phyloP scores from a whole-genome alignment of 345 rosid species.

The Raphanus sativus region DNA sequence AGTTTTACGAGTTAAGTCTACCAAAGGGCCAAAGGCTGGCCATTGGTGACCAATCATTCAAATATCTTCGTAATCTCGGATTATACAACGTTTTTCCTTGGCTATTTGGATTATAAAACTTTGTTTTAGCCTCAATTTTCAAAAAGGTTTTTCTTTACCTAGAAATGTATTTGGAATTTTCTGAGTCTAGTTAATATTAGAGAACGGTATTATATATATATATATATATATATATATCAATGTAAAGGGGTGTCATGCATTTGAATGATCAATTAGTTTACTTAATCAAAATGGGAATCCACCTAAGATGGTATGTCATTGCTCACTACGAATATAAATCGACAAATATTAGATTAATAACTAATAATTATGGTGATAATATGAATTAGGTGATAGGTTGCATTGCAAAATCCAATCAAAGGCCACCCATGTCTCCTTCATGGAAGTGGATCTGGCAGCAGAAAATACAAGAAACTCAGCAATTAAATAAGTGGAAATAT shows the following conservation, averaged over 20 bases:
- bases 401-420: constrained; percentile 37
- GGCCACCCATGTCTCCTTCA: constrained; percentile 40
- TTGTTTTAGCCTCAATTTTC: constrained; percentile 16
- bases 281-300: constrained; percentile 32
- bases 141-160: constrained; percentile 22
- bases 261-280: not conserved
- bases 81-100: not conserved
- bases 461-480: constrained; percentile 16
- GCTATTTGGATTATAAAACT: constrained; percentile 8
- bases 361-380: constrained; percentile 17
- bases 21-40: constrained; percentile 4
- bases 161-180: constrained; percentile 32
- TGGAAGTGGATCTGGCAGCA: constrained; percentile 42
- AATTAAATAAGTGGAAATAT: constrained; percentile 10
- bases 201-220: not conserved
- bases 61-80: not conserved
- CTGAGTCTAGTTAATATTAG: not conserved
- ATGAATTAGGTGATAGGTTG: constrained; percentile 36
- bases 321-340: constrained; percentile 27
- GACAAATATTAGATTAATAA: constrained; percentile 17
- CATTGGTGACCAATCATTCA: constrained; percentile 1
- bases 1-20: not conserved
- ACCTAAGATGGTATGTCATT: constrained; percentile 41
- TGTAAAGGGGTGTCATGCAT: not conserved
- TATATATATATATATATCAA: not conserved